Conservation (phyloP, 768 basidiomycete genomes). For the Suillus spraguei region DNA sequence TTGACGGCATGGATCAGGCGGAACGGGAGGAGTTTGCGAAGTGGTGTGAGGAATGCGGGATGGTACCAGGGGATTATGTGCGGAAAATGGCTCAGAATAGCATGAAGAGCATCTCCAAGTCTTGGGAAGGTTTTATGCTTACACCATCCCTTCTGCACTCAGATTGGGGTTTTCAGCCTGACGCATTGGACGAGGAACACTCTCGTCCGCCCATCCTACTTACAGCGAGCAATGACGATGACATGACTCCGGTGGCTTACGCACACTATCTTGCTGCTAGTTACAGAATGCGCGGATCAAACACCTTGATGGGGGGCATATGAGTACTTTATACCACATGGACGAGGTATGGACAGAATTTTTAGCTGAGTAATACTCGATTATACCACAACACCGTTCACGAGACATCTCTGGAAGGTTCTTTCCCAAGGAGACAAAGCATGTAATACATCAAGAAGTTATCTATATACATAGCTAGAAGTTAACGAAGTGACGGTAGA, state of each 20-base stretch:
- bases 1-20: conserved; percentile 42
- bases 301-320: conserved; percentile 50
- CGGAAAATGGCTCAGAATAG: conserved; percentile 43
- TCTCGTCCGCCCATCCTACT: conserved; percentile 47
- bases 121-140: conserved; percentile 57
- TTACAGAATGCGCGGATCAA: conserved; percentile 46
- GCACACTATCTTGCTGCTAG: conserved; percentile 50
- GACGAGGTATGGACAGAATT: conserved; percentile 48
- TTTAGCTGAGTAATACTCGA: conserved; percentile 18
- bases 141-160: conserved; percentile 44
- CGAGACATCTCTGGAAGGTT: background rate
- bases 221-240: conserved; percentile 45
- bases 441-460: conserved; percentile 8
- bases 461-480: conserved; percentile 1
- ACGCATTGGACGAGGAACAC: conserved; percentile 46
- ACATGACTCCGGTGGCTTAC: conserved; percentile 43
- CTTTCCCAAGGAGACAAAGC: conserved; percentile 5
- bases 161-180: conserved; percentile 53
- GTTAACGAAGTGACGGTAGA: background rate
- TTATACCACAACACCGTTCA: background rate
- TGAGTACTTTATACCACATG: conserved; percentile 46
- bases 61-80: conserved; percentile 47
- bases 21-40: conserved; percentile 35
- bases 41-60: conserved; percentile 44
- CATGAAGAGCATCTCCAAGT: conserved; percentile 47